Evolutionary conservation across 202 grass and related monocot genomes (phyloP).

Genomic region (Carex arenaria): DNA sequence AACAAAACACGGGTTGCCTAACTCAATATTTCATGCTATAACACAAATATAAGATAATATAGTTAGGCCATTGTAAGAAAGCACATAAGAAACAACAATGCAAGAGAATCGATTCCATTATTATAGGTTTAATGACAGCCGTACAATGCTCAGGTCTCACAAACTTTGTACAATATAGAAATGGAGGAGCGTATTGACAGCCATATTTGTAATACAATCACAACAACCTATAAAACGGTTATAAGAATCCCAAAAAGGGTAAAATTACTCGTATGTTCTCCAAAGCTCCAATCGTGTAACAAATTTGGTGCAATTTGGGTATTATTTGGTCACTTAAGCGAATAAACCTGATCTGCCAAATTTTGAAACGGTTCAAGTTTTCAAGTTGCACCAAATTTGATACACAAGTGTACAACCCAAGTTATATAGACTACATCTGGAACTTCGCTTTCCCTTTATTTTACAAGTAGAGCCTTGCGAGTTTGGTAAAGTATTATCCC

Average conservation of each 20-base stretch:
- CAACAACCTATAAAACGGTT: neutral
- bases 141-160: neutral
- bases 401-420: neutral
- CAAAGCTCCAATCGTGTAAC: neutral
- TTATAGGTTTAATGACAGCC: neutral
- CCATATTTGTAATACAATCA: neutral
- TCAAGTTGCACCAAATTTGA: neutral
- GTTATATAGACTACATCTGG: neutral
- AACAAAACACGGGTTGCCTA: neutral
- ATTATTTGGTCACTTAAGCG: neutral
- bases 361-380: neutral
- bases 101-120: neutral
- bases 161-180: neutral
- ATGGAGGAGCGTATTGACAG: neutral
- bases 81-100: neutral
- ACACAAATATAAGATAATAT: neutral
- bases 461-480: neutral
- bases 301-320: neutral
- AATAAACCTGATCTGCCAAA: too few species aligned
- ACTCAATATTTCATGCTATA: neutral
- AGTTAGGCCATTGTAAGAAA: neutral
- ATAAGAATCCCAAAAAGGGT: neutral
- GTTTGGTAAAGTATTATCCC: neutral
- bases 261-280: neutral
- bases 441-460: neutral